Conservation (phyloP, 352 stramenopile species). For the Pythium oligandrum region DNA sequence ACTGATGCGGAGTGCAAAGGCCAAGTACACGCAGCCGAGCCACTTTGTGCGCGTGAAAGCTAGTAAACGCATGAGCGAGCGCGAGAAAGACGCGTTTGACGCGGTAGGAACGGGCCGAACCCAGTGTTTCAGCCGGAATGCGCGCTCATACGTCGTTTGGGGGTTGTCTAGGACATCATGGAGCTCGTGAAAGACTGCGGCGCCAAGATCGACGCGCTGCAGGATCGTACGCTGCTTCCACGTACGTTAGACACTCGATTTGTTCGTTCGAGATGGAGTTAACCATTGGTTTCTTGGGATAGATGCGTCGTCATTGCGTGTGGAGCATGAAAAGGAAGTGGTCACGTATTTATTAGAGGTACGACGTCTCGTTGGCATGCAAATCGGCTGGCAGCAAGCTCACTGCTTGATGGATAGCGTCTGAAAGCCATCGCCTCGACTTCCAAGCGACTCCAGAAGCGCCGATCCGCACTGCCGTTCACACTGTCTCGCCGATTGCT, state of each 20-base stretch:
- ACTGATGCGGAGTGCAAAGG: conserved; percentile 37
- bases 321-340: conserved; percentile 65
- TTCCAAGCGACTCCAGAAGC: conserved; percentile 75
- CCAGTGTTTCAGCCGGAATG: no score
- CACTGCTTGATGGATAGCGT: conserved; percentile 21
- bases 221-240: conserved; percentile 22
- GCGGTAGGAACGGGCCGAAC: conserved; percentile 23
- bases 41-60: conserved; percentile 58
- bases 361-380: not conserved
- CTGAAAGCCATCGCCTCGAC: conserved; percentile 56
- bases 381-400: no score
- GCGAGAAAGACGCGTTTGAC: conserved; percentile 76
- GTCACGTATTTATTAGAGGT: conserved; percentile 73
- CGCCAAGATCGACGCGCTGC: conserved; percentile 50
- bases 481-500: conserved; percentile 65
- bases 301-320: conserved; percentile 11
- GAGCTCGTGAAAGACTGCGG: conserved; percentile 74
- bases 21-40: conserved; percentile 58
- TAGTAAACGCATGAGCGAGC: conserved; percentile 47
- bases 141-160: no score
- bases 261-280: no score
- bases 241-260: conserved; percentile 7
- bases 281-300: not conserved
- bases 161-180: conserved; percentile 41
- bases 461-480: conserved; percentile 58